Percentiles rank a stretch among this genome's conserved stretches.
These are phyloP conservation scores for Kentomonas sorsogonicus DNA, from an alignment of 208 protist species.

Conservation along the genomic window DNA sequence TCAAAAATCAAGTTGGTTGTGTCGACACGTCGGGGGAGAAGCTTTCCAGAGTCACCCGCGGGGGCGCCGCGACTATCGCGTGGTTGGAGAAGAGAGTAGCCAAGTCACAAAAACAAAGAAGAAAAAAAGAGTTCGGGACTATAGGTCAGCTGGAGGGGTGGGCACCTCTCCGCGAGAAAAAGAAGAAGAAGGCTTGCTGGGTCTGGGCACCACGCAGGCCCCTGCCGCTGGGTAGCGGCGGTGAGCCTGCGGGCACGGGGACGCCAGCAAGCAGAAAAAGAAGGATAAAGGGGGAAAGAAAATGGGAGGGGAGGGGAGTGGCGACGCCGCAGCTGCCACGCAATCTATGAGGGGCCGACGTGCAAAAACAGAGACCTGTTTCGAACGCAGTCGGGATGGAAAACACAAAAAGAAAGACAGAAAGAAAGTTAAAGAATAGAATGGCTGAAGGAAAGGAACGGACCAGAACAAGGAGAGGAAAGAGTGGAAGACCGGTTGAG, in stretches of 20 bases:
- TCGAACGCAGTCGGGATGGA: too few species aligned
- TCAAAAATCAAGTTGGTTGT: slow-evolving; percentile 77
- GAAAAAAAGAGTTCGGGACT: background rate
- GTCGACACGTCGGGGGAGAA: slow-evolving; percentile 75
- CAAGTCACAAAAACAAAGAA: background rate
- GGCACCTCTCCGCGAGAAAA: background rate
- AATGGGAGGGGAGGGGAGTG: too few species aligned
- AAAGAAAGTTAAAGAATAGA: slow-evolving; percentile 15
- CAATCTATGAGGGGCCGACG: too few species aligned
- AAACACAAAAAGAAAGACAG: background rate
- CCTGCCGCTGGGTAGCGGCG: too few species aligned
- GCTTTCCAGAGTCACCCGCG: slow-evolving; percentile 49
- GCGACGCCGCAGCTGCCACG: too few species aligned
- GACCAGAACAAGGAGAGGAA: slow-evolving; percentile 10
- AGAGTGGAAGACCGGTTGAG: too few species aligned
- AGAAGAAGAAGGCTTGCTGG: too few species aligned
- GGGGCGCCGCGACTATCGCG: slow-evolving; percentile 15
- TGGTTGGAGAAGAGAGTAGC: background rate
- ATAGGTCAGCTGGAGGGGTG: background rate
- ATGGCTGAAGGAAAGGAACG: slow-evolving; percentile 11
- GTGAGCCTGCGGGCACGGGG: too few species aligned
- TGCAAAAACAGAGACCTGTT: slow-evolving; percentile 1
- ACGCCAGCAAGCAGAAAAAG: background rate
- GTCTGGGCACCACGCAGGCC: background rate
- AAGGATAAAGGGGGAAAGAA: too few species aligned